These are phyloP conservation scores for Aspergillus tubingensis DNA, from an alignment of 2,329 filamentous ascomycete species.

Conservation along the genomic window DNA sequence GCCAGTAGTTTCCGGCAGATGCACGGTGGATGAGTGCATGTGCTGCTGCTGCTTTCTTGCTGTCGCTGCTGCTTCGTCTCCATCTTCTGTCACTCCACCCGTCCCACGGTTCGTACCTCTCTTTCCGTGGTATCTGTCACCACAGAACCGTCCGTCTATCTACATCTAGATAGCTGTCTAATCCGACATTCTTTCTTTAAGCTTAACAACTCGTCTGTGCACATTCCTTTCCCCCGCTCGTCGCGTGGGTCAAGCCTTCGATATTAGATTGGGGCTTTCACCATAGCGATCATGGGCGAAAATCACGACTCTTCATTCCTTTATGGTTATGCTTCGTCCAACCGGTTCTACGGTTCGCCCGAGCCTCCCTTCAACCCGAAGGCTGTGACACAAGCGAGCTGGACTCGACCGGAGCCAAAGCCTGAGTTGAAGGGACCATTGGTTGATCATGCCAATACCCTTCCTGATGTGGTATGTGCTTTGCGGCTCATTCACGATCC, in stretches of 20 bases:
- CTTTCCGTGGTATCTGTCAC: slow-evolving; percentile 1
- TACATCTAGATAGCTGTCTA: neutral
- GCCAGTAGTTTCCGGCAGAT: neutral
- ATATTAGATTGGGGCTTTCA: slow-evolving; percentile 22
- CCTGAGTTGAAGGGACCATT: slow-evolving; percentile 73
- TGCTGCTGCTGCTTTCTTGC: neutral
- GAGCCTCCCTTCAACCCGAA: slow-evolving; percentile 77
- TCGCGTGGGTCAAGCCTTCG: slow-evolving; percentile 43
- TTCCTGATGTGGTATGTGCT: slow-evolving; percentile 71
- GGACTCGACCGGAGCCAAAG: slow-evolving; percentile 60
- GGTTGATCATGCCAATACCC: slow-evolving; percentile 73
- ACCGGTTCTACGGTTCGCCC: slow-evolving; percentile 56
- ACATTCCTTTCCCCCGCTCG: slow-evolving; percentile 30
- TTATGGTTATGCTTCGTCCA: slow-evolving; percentile 62
- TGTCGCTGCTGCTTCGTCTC: neutral
- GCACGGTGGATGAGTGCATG: neutral
- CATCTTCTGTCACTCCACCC: neutral
- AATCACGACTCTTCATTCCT: slow-evolving; percentile 66
- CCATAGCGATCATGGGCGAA: slow-evolving; percentile 50
- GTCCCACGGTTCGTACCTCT: slow-evolving; percentile 9
- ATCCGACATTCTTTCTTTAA: slow-evolving; percentile 27
- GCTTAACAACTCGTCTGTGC: slow-evolving; percentile 14
- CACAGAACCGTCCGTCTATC: neutral
- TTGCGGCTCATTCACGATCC: neutral
- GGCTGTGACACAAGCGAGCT: slow-evolving; percentile 78